These are phyloP conservation scores for Astrocystis sublimbata DNA, from an alignment of 495 filamentous ascomycete species.

Conservation along the genomic window DNA sequence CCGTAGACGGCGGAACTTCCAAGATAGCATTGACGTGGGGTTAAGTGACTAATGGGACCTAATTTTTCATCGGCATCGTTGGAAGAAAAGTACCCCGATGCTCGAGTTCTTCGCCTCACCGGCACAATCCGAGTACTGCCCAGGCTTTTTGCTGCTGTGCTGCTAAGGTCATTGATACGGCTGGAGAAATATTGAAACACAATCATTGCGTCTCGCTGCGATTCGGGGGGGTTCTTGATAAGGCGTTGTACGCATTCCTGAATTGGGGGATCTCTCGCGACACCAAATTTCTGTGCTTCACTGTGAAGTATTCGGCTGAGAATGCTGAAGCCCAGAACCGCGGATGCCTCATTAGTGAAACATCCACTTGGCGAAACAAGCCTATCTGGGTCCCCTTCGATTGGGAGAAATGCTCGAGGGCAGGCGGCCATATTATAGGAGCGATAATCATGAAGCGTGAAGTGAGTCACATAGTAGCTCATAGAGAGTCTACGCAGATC, in stretches of 20 bases:
- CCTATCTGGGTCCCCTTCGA: slow-evolving; percentile 62
- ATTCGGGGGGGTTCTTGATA: slow-evolving; percentile 67
- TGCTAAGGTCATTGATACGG: slow-evolving; percentile 68
- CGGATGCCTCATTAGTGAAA: slow-evolving; percentile 75
- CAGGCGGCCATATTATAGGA: slow-evolving; percentile 57
- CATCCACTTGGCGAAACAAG: slow-evolving; percentile 73
- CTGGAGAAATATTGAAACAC: slow-evolving; percentile 81
- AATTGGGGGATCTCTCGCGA: slow-evolving; percentile 75
- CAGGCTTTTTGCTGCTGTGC: slow-evolving; percentile 59
- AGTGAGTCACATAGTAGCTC: slow-evolving; percentile 79
- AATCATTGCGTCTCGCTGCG: slow-evolving; percentile 60
- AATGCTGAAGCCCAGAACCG: slow-evolving; percentile 77
- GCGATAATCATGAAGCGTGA: slow-evolving; percentile 73
- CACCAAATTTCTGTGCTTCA: slow-evolving; percentile 81
- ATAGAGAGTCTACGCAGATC: slow-evolving; percentile 63
- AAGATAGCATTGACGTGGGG: slow-evolving; percentile 74
- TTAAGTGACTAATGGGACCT: slow-evolving; percentile 41
- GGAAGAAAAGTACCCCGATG: slow-evolving; percentile 24
- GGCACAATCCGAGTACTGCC: slow-evolving; percentile 70
- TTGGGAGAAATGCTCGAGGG: slow-evolving; percentile 67
- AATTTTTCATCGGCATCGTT: slow-evolving; percentile 26
- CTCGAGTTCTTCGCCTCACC: slow-evolving; percentile 42
- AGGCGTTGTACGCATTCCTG: slow-evolving; percentile 69
- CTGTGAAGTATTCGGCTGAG: slow-evolving; percentile 68
- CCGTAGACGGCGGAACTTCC: slow-evolving; percentile 71